Percentiles rank a stretch among this genome's conserved stretches.
Evolutionary conservation across 768 basidiomycete genomes (phyloP).

Genomic region (Suillus decipiens): DNA sequence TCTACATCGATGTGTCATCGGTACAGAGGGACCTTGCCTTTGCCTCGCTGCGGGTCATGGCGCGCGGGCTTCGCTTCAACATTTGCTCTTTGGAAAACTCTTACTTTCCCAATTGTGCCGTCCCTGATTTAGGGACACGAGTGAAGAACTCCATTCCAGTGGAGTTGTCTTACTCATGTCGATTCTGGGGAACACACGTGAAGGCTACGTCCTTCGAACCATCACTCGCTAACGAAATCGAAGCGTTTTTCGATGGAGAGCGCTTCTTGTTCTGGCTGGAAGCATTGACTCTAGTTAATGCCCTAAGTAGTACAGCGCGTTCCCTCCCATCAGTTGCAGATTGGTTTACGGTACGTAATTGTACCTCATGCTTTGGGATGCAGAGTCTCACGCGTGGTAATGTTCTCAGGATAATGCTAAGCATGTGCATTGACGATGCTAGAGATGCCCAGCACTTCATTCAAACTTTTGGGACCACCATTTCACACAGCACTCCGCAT

Average conservation of each 20-base stretch:
- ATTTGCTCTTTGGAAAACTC: slow-evolving; percentile 37
- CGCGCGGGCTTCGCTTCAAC: slow-evolving; percentile 34
- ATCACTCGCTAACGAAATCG: background rate
- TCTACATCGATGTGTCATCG: slow-evolving; percentile 7
- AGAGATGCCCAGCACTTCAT: slow-evolving; percentile 18
- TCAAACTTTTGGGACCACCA: slow-evolving; percentile 14
- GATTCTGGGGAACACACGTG: slow-evolving; percentile 17
- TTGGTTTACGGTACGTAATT: background rate
- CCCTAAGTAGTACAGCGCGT: background rate
- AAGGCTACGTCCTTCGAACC: slow-evolving; percentile 1
- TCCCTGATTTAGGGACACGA: slow-evolving; percentile 11
- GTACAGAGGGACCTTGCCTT: slow-evolving; percentile 22
- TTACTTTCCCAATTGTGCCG: slow-evolving; percentile 28
- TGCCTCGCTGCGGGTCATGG: slow-evolving; percentile 31
- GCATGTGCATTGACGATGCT: background rate
- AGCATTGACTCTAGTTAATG: slow-evolving; percentile 1
- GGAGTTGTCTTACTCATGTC: slow-evolving; percentile 16
- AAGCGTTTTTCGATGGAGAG: slow-evolving; percentile 11
- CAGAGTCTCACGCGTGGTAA: background rate
- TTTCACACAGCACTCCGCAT: slow-evolving; percentile 23
- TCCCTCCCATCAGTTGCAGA: background rate
- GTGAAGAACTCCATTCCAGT: slow-evolving; percentile 8
- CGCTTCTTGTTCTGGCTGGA: slow-evolving; percentile 16
- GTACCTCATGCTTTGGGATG: background rate
- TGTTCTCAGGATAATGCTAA: background rate